Conservation (phyloP, 164 flowering plant genomes). For the Vitis riparia region DNA sequence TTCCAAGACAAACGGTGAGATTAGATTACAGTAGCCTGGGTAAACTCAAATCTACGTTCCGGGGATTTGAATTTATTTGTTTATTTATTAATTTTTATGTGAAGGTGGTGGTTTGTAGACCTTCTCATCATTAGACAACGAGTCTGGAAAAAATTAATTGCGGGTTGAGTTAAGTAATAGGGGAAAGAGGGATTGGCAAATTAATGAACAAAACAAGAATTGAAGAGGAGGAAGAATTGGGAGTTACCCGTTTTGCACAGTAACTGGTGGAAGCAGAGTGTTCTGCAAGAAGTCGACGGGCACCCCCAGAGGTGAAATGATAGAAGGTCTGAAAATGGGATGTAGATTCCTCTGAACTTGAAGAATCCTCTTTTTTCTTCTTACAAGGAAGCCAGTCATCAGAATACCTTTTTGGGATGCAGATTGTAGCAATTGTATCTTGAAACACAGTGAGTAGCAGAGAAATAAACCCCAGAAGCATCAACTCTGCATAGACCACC, state of each 20-base stretch:
- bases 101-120: too few relatives aligned
- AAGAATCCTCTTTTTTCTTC: conserved; percentile 2
- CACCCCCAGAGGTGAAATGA: conserved; percentile 8
- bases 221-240: too few relatives aligned
- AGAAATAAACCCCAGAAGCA: conserved; percentile 86
- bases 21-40: too few relatives aligned
- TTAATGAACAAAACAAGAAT: too few relatives aligned
- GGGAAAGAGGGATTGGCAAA: too few relatives aligned
- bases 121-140: too few relatives aligned
- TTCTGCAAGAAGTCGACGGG: conserved; percentile 42
- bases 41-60: too few relatives aligned
- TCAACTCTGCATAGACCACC: conserved; percentile 57
- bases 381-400: conserved; percentile 59
- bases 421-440: conserved; percentile 39
- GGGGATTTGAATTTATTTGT: too few relatives aligned
- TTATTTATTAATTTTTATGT: too few relatives aligned
- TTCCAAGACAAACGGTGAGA: too few relatives aligned
- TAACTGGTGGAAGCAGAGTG: conserved; percentile 8
- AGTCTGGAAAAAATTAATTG: too few relatives aligned
- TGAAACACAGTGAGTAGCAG: conserved; percentile 63
- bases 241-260: conserved; percentile 24
- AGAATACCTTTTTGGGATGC: conserved; percentile 40
- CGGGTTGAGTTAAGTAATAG: too few relatives aligned
- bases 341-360: not conserved
- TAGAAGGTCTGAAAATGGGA: conserved; percentile 25